A percentile compares a stretch with the other conserved stretches of the same genome.
These are phyloP conservation scores for Andrographis paniculata DNA, from an alignment of 305 asterid species.

Conservation along the genomic window DNA sequence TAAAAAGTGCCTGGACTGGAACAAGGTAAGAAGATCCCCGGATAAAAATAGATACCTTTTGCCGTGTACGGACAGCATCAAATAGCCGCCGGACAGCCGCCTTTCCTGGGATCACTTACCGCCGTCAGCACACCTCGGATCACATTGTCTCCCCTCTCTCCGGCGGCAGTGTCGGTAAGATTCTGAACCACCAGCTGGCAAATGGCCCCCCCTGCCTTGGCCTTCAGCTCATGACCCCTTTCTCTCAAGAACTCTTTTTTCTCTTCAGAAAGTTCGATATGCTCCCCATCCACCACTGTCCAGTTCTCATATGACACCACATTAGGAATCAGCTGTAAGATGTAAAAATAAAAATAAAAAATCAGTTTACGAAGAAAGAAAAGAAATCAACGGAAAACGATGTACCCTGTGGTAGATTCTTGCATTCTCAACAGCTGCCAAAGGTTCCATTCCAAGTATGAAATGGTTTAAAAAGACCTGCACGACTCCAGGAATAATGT, in stretches of 20 bases:
- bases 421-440: conserved; percentile 64
- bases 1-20: too few relatives aligned
- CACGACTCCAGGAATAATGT: conserved; percentile 72
- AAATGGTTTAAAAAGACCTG: conserved; percentile 90
- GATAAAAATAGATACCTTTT: too few relatives aligned
- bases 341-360: too few relatives aligned
- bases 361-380: too few relatives aligned
- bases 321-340: conserved; percentile 69
- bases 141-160: conserved; percentile 17
- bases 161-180: conserved; percentile 19
- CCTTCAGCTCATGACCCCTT: conserved; percentile 60
- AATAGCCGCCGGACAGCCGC: conserved; percentile 83
- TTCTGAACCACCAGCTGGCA: conserved; percentile 79
- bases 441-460: conserved; percentile 64
- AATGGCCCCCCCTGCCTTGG: conserved; percentile 57
- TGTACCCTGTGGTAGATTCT: conserved; percentile 76
- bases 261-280: conserved; percentile 55
- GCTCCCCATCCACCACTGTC: conserved; percentile 76
- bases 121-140: conserved; percentile 63
- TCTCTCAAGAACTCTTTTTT: conserved; percentile 48
- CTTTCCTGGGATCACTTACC: conserved; percentile 84
- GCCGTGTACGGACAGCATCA: too few relatives aligned
- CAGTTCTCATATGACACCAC: conserved; percentile 69
- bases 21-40: too few relatives aligned
- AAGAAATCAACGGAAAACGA: too few relatives aligned